Base-by-base conservation (phyloP, 148 eudicot genomes). In the Nyssa sinensis region DNA sequence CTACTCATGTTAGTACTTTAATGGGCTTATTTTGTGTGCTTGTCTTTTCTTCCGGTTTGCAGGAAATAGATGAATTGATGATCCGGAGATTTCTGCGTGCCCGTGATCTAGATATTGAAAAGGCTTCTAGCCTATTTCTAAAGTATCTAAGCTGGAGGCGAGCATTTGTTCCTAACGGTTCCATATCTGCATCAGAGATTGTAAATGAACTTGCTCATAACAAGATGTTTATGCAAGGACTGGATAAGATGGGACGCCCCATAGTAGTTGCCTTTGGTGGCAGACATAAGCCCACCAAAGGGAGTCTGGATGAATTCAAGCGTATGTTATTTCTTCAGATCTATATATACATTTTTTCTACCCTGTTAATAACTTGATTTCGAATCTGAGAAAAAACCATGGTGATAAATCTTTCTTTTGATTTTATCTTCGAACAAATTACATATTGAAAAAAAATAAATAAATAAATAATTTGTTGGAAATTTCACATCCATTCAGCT, bases 51-150 rank as follows among this genome's bases (percentile, higher is more conserved):
- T n/a, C 47, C 70, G 37, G 34, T 57, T 64, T 73, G 64, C 77
- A 89, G 93, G 91, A 81, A 41, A 64, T 78, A 10, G 93, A 89
- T 79, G 89, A 89, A 41, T 68, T 78, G 41, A 87, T 76, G 85
- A 76, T 89, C 58, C 76, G 91, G 72, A 87, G 93, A 72, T 89
- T 89, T 74, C 87, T 89, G 8, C 67, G 89, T 55, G 93, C 93
- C 44, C 90, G 93, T 34, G 84, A 87, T 68, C 77, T 81, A 6
- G 86, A 87, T 75, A 76, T 85, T 62, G 91, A 89, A 14, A 89
- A 89, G 85, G 93, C 85, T 39, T 70, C 86, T 32, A 62, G 62
- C 25, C 69, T 89, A 73, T 79, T 89, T 28, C 75, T 87, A 17
- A 89, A 85, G 73, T 87, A 82, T 74, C 81, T 85, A 14, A 89